Conservation (phyloP, 73 alveolate genomes). For the Strombidium stylifer region DNA sequence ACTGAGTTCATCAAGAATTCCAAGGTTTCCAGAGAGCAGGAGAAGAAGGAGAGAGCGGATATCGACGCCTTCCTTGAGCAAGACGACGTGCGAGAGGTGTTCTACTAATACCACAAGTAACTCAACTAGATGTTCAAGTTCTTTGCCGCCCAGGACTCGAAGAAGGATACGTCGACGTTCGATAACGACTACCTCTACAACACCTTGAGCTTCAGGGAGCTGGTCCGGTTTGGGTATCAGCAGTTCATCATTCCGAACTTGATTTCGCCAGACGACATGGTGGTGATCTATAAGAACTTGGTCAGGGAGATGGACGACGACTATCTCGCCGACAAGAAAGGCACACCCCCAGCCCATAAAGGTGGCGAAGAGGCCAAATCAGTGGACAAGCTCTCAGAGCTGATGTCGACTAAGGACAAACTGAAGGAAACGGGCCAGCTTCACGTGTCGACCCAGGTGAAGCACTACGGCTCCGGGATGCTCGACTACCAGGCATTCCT, state of each 20-base stretch:
- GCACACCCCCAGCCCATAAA: no score
- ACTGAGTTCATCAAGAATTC: slow-evolving; percentile 11
- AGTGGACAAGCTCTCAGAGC: no score
- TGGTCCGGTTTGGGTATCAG: slow-evolving; percentile 43
- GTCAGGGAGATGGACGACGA: slow-evolving; percentile 43
- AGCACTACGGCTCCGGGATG: no score
- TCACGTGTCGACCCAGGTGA: no score
- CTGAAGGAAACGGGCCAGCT: no score
- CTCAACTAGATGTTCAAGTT: slow-evolving; percentile 47
- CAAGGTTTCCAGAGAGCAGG: slow-evolving; percentile 10
- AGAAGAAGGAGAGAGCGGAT: slow-evolving; percentile 21
- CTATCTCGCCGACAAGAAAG: no score
- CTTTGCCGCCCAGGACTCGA: slow-evolving; percentile 36
- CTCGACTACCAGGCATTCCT: no score
- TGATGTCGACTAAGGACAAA: no score
- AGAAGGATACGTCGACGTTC: slow-evolving; percentile 34
- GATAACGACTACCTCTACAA: slow-evolving; percentile 28
- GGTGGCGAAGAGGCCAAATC: no score
- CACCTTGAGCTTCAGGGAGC: slow-evolving; percentile 46
- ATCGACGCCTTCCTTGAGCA: slow-evolving; percentile 30
- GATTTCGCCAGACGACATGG: slow-evolving; percentile 37
- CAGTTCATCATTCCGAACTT: slow-evolving; percentile 39
- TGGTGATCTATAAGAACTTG: slow-evolving; percentile 2
- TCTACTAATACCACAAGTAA: slow-evolving; percentile 24
- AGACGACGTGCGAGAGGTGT: slow-evolving; percentile 33